Percentiles rank a stretch among this genome's conserved stretches.
Conservation (phyloP, 2,329 filamentous ascomycete genomes). For the Fusarium hostae region DNA sequence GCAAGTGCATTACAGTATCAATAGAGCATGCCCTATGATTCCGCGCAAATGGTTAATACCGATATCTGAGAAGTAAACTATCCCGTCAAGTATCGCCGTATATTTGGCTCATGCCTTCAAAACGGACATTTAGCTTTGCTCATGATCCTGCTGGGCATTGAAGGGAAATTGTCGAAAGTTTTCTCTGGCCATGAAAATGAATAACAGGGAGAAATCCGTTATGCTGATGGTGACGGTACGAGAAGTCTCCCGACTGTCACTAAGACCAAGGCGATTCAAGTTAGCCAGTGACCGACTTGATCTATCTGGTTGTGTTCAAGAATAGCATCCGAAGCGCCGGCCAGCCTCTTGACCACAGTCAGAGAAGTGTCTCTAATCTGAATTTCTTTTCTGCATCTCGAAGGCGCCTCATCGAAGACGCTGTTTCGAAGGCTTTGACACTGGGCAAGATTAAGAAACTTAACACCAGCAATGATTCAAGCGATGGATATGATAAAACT, state of each 20-base stretch:
- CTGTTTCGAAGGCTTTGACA: neutral
- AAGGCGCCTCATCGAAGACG: too few species aligned
- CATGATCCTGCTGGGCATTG: neutral
- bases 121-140: neutral
- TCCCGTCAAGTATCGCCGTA: too few species aligned
- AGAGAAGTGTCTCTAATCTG: neutral
- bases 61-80: neutral
- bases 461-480: too few species aligned
- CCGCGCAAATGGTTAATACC: slow-evolving; percentile 63
- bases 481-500: neutral
- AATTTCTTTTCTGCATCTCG: too few species aligned
- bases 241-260: too few species aligned
- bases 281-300: neutral
- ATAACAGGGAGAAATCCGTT: neutral
- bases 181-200: neutral
- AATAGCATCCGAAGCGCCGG: neutral
- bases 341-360: neutral
- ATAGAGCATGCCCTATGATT: slow-evolving; percentile 60
- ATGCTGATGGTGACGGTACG: too few species aligned
- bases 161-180: neutral
- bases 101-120: too few species aligned
- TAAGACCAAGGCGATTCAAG: neutral
- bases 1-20: slow-evolving; percentile 70
- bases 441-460: neutral
- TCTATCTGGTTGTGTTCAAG: neutral